Conservation (phyloP, 2,329 filamentous ascomycete species). For the Cladosporium sp. region DNA sequence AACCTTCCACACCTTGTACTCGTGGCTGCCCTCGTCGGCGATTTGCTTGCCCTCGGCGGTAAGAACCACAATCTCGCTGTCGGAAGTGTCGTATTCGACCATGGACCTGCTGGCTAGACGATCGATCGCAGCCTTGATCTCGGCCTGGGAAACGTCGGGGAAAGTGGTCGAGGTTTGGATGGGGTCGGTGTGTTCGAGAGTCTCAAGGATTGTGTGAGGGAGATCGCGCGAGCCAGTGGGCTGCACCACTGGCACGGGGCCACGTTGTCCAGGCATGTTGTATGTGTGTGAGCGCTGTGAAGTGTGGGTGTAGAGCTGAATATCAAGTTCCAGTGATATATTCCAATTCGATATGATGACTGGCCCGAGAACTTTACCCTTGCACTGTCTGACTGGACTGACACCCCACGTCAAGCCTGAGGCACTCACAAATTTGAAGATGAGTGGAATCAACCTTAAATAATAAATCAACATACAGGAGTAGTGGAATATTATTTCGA, state of each 20-base stretch:
- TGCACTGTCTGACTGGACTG: not conserved
- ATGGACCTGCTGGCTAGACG: slow-evolving; percentile 80
- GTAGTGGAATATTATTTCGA: too few species aligned
- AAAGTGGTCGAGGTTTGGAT: slow-evolving; percentile 36
- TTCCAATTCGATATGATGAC: not conserved
- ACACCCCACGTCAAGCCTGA: not conserved
- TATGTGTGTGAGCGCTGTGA: not conserved
- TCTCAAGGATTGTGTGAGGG: slow-evolving; percentile 78
- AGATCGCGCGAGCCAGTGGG: slow-evolving; percentile 51
- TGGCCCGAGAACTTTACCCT: not conserved
- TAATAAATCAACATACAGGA: too few species aligned
- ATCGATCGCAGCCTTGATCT: slow-evolving; percentile 84
- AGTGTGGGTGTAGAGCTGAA: not conserved
- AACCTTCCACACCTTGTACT: slow-evolving; percentile 53
- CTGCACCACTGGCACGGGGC: slow-evolving; percentile 48
- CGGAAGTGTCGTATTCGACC: slow-evolving; percentile 81
- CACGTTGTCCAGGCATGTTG: slow-evolving; percentile 47
- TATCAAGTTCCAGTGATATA: not conserved
- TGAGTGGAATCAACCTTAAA: too few species aligned
- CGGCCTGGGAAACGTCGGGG: slow-evolving; percentile 39
- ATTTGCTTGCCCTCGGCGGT: slow-evolving; percentile 83
- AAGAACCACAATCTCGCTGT: slow-evolving; percentile 73
- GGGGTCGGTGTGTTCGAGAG: slow-evolving; percentile 48
- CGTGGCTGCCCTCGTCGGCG: slow-evolving; percentile 50
- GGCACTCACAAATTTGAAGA: not conserved